Conservation (phyloP, 257 asterid species). For the Capsicum rhomboideum region DNA sequence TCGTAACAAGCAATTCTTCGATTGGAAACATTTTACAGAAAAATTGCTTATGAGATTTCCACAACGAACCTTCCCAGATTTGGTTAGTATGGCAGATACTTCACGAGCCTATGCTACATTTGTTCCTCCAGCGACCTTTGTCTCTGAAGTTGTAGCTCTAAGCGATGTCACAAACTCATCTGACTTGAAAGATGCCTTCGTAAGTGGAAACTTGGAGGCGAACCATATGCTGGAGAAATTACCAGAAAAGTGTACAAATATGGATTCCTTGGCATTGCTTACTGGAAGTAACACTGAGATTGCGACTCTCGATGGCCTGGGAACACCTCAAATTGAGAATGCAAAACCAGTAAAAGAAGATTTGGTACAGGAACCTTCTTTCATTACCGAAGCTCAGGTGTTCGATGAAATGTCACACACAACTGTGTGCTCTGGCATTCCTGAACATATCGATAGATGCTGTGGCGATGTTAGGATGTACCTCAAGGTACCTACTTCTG, state of each 20-base stretch:
- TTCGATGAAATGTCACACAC: not conserved
- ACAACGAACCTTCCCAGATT: not conserved
- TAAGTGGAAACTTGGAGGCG: not conserved
- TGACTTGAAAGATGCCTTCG: not conserved
- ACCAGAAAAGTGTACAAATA: not conserved
- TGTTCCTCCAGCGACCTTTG: not conserved
- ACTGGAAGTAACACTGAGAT: not conserved
- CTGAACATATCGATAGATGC: not conserved
- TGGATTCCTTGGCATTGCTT: not conserved
- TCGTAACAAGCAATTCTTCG: not conserved
- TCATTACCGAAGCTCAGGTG: not conserved
- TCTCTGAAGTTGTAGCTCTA: not conserved
- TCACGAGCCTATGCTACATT: not conserved
- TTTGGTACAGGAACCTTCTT: not conserved
- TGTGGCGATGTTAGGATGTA: not conserved
- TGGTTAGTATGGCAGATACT: not conserved
- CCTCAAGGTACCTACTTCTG: not conserved
- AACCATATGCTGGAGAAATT: not conserved
- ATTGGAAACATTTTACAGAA: no score
- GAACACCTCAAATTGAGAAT: not conserved
- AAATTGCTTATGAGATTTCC: not conserved
- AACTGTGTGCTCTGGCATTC: not conserved
- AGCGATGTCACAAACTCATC: not conserved
- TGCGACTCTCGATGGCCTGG: not conserved
- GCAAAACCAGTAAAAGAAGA: not conserved